phyloP scores from a whole-genome alignment of 139 green algal genomes.

The Chlamydomonas sphaeroides region DNA sequence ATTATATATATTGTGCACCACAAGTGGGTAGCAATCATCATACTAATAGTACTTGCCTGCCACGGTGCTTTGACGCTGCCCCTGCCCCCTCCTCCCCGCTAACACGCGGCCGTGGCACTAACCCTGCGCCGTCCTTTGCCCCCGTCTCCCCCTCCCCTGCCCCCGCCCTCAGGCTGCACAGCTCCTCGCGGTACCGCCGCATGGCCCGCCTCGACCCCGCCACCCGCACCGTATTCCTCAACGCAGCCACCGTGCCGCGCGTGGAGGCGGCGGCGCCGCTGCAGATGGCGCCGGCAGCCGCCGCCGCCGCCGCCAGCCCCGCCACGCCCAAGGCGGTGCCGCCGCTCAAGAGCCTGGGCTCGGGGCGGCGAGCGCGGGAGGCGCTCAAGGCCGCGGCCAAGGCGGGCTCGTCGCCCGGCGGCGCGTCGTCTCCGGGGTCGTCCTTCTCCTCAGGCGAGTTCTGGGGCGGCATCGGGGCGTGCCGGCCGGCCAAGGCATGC shows the following conservation, averaged over 20 bases:
- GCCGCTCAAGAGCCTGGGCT: neutral
- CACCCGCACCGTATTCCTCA: slow-evolving; percentile 68
- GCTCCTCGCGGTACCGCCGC: slow-evolving; percentile 24
- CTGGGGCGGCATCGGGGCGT: too few relatives aligned
- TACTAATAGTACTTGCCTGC: too few relatives aligned
- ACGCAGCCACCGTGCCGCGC: slow-evolving; percentile 76
- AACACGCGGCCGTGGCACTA: too few relatives aligned
- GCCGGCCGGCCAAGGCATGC: too few relatives aligned
- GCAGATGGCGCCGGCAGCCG: neutral
- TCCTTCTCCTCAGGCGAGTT: too few relatives aligned
- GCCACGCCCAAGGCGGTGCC: neutral
- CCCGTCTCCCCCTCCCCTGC: too few relatives aligned
- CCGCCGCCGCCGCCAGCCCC: neutral
- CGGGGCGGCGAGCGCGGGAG: neutral
- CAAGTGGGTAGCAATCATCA: too few relatives aligned
- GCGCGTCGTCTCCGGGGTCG: too few relatives aligned
- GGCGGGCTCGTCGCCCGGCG: neutral
- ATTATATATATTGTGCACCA: too few relatives aligned
- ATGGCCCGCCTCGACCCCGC: slow-evolving; percentile 65
- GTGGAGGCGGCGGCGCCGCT: slow-evolving; percentile 1
- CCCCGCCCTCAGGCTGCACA: neutral
- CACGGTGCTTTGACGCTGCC: too few relatives aligned
- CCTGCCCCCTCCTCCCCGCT: too few relatives aligned
- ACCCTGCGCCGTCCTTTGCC: too few relatives aligned
- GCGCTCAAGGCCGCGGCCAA: neutral